Conservation (phyloP, 2,329 filamentous ascomycete genomes). For the Scortechinia acanthostroma region DNA sequence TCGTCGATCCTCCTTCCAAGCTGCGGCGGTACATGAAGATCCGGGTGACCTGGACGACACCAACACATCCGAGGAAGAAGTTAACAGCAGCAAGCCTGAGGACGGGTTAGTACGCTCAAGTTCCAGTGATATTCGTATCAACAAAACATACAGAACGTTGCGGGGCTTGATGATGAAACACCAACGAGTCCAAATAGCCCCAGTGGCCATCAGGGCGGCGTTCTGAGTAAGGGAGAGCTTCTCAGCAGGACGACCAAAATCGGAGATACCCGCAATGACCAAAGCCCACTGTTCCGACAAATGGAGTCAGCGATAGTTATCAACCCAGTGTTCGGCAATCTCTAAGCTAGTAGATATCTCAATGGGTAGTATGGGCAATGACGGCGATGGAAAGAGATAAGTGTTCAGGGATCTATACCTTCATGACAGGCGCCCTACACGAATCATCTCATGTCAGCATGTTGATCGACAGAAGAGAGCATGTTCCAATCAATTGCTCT, state of each 20-base stretch:
- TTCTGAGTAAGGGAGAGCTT: conserved; percentile 93
- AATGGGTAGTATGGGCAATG: too few species aligned
- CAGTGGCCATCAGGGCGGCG: conserved; percentile 79
- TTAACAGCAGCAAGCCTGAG: conserved; percentile 82
- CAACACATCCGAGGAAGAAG: conserved; percentile 91
- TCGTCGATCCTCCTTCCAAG: background rate
- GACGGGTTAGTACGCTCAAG: background rate
- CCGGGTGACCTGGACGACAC: conserved; percentile 72
- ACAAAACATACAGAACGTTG: conserved; percentile 69
- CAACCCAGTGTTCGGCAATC: too few species aligned
- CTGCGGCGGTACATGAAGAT: conserved; percentile 58
- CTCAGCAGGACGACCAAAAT: conserved; percentile 84
- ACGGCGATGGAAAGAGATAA: too few species aligned
- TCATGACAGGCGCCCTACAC: conserved; percentile 86
- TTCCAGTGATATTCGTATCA: background rate
- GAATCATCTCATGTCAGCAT: conserved; percentile 3
- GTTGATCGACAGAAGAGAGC: background rate
- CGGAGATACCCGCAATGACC: conserved; percentile 84
- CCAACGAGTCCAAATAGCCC: conserved; percentile 97
- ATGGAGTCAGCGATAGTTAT: too few species aligned
- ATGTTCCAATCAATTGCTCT: background rate
- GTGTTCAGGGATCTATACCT: conserved; percentile 13
- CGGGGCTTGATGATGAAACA: conserved; percentile 92
- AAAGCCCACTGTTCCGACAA: conserved; percentile 70
- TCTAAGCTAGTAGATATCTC: too few species aligned